Base-by-base conservation (phyloP, 176 grass and related monocot species). In the Triticum turgidum region DNA sequence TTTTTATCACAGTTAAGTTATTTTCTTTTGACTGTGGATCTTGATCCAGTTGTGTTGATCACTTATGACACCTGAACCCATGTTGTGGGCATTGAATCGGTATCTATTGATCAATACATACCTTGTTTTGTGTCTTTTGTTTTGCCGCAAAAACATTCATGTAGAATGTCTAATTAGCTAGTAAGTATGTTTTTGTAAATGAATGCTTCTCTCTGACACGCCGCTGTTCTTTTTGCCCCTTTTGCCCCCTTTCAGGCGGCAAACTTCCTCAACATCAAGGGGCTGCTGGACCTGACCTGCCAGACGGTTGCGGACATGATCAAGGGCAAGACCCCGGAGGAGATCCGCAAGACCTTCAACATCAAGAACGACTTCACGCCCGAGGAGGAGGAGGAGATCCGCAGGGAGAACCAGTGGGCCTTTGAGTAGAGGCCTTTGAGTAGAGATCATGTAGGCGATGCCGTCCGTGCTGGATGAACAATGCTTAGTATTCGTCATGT, bases 211-310 rank as follows among this genome's bases (percentile, higher is more conserved):
- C 13, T 73, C 10, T 44, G 38, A 73, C n/a, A 45, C 3, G 6
- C 11, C 0, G 1, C 47, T 6, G 0, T 18, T 17, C 13, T 2
- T 51, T 30, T 75, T 27, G 42, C 72, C 5, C 63, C 11, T 29
- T 29, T 74, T 25, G 41, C 12, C 4, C 63, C 5, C 1, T 25
- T 17, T 9, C 87, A 89, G 88, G 88, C 88, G 68, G 88, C 88
- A n/a, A 89, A 89, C 88, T 89, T 81, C 32, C 88, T 89, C 0
- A 85, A 89, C 88, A 89, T 89, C 77, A 89, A 89, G 88, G 88
- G 77, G 13, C 42, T 89, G 69, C 83, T 85, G 61, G 88, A 85
- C 70, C 77, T 89, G 3, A 85, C 77, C 2, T 89, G 88, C 37
- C 88, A 85, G 77, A 85, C 88, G 1, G 88, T 89, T 0, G 88